phyloP scores from a whole-genome alignment of 495 filamentous ascomycete genomes.

The Thermochaetoides thermophila region DNA sequence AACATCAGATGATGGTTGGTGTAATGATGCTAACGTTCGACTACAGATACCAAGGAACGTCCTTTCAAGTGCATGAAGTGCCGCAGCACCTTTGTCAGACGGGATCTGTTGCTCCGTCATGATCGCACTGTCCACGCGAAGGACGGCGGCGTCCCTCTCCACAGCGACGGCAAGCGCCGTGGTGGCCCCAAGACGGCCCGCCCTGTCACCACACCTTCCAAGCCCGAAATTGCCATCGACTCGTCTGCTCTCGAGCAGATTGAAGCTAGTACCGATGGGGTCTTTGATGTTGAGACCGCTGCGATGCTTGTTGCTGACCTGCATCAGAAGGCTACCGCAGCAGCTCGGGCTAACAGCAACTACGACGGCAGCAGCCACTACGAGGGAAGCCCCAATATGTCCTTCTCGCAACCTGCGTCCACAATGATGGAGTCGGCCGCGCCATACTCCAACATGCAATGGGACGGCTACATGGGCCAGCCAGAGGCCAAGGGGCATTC shows the following conservation, averaged over 20 bases:
- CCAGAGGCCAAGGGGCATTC: constrained; percentile 55
- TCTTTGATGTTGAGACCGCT: constrained; percentile 94
- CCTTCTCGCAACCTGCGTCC: constrained; percentile 55
- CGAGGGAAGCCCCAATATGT: constrained; percentile 54
- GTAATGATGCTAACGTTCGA: constrained; percentile 6
- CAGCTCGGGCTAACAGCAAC: constrained; percentile 44
- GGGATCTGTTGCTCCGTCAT: constrained; percentile 90
- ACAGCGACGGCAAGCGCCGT: constrained; percentile 86
- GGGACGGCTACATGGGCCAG: constrained; percentile 66
- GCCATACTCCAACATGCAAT: constrained; percentile 60
- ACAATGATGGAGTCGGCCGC: constrained; percentile 56
- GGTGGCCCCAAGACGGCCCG: constrained; percentile 53
- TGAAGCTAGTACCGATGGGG: constrained; percentile 83
- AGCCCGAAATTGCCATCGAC: constrained; percentile 73
- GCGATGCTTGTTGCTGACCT: constrained; percentile 98
- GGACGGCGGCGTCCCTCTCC: constrained; percentile 88
- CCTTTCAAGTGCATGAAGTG: constrained; percentile 98
- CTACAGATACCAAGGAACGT: constrained; percentile 88
- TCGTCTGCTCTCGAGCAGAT: constrained; percentile 85
- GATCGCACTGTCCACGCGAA: constrained; percentile 98
- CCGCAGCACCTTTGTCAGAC: constrained; percentile 93
- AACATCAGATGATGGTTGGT: too few species aligned
- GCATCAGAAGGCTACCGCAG: constrained; percentile 87
- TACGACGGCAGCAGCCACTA: constrained; percentile 59
- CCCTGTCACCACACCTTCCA: constrained; percentile 52